Evolutionary conservation across 1,139 yeast species (phyloP).

Genomic region (Suhomyces guaymorum): DNA sequence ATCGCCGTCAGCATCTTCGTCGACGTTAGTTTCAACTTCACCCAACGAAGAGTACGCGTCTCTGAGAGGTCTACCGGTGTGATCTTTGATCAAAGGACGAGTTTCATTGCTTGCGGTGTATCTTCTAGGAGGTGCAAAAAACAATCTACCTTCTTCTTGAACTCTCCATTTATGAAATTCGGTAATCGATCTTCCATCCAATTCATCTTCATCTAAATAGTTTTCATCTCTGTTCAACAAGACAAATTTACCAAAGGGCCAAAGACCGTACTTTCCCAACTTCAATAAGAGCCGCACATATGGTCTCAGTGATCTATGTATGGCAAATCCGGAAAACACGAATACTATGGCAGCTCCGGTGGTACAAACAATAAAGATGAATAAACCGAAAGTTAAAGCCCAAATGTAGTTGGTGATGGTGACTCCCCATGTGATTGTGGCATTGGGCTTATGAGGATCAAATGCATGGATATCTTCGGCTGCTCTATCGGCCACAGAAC

Average conservation of each 20-base stretch:
- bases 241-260: slow-evolving; percentile 91
- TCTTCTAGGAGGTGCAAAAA: slow-evolving; percentile 66
- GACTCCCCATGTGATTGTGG: slow-evolving; percentile 62
- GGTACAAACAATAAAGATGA: slow-evolving; percentile 54
- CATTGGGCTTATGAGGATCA: slow-evolving; percentile 52
- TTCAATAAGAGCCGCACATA: slow-evolving; percentile 65
- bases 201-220: slow-evolving; percentile 81
- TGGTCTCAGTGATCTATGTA: slow-evolving; percentile 36
- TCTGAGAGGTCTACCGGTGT: slow-evolving; percentile 44
- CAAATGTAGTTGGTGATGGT: slow-evolving; percentile 73
- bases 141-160: slow-evolving; percentile 69
- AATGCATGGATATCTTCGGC: slow-evolving; percentile 90
- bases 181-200: slow-evolving; percentile 81
- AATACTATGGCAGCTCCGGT: slow-evolving; percentile 46
- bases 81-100: slow-evolving; percentile 46
- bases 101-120: slow-evolving; percentile 39
- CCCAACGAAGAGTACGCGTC: slow-evolving; percentile 41
- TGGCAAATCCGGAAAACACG: slow-evolving; percentile 51
- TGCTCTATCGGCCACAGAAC: slow-evolving; percentile 90
- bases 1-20: slow-evolving; percentile 29
- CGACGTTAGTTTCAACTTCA: slow-evolving; percentile 10
- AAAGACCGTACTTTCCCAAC: slow-evolving; percentile 69
- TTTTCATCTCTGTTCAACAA: slow-evolving; percentile 75
- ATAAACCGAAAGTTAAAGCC: slow-evolving; percentile 70
- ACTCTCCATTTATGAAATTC: slow-evolving; percentile 91